phyloP scores from a whole-genome alignment of 2,329 filamentous ascomycete genomes.

The Fusarium marasasianum region DNA sequence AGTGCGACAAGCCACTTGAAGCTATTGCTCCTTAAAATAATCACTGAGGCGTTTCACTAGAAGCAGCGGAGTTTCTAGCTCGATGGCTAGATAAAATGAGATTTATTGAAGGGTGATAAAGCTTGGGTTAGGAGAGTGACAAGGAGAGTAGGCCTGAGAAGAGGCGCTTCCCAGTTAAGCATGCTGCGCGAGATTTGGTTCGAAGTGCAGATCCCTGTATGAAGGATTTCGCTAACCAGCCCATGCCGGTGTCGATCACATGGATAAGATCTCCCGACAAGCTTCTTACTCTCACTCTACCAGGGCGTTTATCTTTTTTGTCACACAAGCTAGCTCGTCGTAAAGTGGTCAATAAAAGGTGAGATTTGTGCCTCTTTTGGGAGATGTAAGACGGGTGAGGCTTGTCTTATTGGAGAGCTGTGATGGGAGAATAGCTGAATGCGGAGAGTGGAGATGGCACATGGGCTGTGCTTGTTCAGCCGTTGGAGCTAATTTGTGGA shows the following conservation, averaged over 20 bases:
- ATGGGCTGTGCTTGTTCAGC: constrained; percentile 23
- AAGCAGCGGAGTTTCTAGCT: background rate
- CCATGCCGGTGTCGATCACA: constrained; percentile 18
- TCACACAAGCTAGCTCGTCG: background rate
- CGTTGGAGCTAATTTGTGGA: constrained; percentile 21
- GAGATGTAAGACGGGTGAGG: background rate
- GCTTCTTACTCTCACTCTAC: background rate
- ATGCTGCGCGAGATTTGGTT: constrained; percentile 27
- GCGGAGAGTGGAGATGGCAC: constrained; percentile 8
- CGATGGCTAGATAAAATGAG: too few relatives aligned
- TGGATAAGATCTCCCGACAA: background rate
- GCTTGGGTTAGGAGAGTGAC: background rate
- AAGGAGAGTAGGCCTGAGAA: background rate
- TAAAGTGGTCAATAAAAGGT: background rate
- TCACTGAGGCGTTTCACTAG: constrained; percentile 2
- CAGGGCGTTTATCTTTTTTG: background rate
- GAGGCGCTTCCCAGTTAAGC: background rate
- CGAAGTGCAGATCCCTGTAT: constrained; percentile 2
- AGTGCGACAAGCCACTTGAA: constrained; percentile 7
- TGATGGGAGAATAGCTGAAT: constrained; percentile 10
- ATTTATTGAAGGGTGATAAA: background rate
- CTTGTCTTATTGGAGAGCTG: background rate
- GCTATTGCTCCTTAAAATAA: background rate
- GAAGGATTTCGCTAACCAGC: constrained; percentile 9
- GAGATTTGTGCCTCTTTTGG: background rate